Evolutionary conservation across 2,329 filamentous ascomycete species (phyloP), one percentile per base, ranked within the genome.

Genomic region (Alternaria ethzedia): DNA sequence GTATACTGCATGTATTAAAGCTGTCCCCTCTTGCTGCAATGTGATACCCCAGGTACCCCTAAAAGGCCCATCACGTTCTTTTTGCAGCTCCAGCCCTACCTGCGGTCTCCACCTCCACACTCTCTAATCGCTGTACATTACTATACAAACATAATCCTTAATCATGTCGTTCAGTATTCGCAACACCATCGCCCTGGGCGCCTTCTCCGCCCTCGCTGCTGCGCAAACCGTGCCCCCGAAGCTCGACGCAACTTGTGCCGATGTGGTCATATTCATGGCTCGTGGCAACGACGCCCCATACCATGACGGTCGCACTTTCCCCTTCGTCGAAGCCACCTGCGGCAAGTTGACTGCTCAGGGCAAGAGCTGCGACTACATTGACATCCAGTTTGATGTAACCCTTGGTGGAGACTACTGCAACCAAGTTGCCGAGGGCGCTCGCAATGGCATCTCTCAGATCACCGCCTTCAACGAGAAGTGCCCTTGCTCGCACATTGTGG

Each of bases 381-480:
- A 72, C 46, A 58, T 72, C 57, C 51, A 68, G 59, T 72, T 64
- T 57, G 64, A 68, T 30, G 58, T 51, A 17, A 67, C 61, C n/a
- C 50, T 62, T 12, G 63, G 63, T 32, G 65, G 65, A 49, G 55
- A 64, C 59, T 72, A 57, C 58, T 72, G 70, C 52, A 56, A 30
- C 15, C 69, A 71, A 60, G 63, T 72, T 47, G 64, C 57, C 12
- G 65, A 70, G 51, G 70, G 70, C 44, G 65, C 63, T 57, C 62
- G 61, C 51, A 71, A 70, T 56, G 70, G 70, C 58, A 59, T 62
- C 50, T 56, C 67, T 21, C 64, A 72, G 8, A 86, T 90, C 11
- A 90, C 87, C 56, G 75, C 78, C 28, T 87, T 86, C 71, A 83
- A 88, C 67, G 73, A 79, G 9, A 78, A 81, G 67, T 89, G 87